Evolutionary conservation across 2,329 filamentous ascomycete genomes (phyloP).

Genomic region (Cladobotryum mycophilum): DNA sequence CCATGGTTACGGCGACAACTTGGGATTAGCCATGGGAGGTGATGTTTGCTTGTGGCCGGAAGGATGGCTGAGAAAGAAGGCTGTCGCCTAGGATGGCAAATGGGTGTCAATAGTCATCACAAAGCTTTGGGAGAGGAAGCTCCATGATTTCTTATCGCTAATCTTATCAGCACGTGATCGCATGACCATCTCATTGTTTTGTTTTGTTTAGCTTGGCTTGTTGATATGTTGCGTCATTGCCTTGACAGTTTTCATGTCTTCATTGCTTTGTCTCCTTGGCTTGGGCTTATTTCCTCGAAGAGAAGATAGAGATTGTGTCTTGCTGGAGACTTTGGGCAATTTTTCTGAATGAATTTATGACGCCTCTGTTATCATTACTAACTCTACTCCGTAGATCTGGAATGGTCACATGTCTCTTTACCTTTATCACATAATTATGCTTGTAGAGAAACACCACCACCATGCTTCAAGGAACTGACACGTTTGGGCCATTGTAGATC

Average conservation of each 20-base stretch:
- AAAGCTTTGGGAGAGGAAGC: not conserved
- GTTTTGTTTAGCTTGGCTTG: not conserved
- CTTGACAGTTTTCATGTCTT: not conserved
- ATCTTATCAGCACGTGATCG: not conserved
- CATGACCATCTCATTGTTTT: too few relatives aligned
- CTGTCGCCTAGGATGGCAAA: not conserved
- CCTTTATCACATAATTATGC: not conserved
- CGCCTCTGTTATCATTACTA: not conserved
- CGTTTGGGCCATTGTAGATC: not conserved
- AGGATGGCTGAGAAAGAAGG: not conserved
- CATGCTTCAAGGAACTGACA: not conserved
- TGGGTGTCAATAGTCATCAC: not conserved
- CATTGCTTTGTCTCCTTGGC: not conserved
- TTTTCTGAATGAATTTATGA: not conserved
- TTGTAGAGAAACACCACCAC: not conserved
- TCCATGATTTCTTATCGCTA: not conserved
- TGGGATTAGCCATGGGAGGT: not conserved
- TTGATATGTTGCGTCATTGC: not conserved
- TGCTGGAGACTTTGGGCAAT: too few relatives aligned
- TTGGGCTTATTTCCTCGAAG: not conserved
- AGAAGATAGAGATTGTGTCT: not conserved
- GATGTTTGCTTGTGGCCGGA: constrained; percentile 3
- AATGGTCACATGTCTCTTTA: too few relatives aligned
- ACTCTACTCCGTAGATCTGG: too few relatives aligned
- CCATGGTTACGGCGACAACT: constrained; percentile 21